A percentile compares a stretch with the other conserved stretches of the same genome.
Evolutionary conservation across 495 filamentous ascomycete species (phyloP).

Genomic region (Penicillium turbatum): DNA sequence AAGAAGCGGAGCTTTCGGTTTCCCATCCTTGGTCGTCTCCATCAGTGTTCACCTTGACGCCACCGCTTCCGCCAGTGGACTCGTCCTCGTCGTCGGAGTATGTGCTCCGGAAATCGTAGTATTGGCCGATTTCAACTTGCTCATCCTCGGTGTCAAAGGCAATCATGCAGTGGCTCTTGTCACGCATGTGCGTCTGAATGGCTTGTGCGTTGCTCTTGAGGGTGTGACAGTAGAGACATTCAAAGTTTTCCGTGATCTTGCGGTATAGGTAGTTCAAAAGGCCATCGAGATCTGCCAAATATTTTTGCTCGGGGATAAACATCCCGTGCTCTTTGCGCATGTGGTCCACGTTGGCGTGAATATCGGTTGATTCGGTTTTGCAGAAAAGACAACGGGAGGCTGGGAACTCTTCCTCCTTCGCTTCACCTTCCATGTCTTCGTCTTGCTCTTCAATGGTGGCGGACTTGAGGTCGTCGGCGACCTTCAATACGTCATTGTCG

Average conservation of each 20-base stretch:
- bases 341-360: slow-evolving; percentile 71
- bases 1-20: slow-evolving; percentile 81
- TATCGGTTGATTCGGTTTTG: slow-evolving; percentile 67
- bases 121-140: slow-evolving; percentile 93
- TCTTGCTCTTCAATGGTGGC: slow-evolving; percentile 59
- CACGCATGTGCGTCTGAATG: slow-evolving; percentile 91
- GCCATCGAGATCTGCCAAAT: slow-evolving; percentile 74
- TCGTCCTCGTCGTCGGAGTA: slow-evolving; percentile 73
- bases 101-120: slow-evolving; percentile 93
- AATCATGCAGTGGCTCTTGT: slow-evolving; percentile 94
- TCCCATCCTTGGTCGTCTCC: slow-evolving; percentile 77
- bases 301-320: slow-evolving; percentile 88
- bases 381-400: slow-evolving; percentile 84
- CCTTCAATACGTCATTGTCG: slow-evolving; percentile 69
- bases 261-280: slow-evolving; percentile 70
- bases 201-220: slow-evolving; percentile 66
- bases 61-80: slow-evolving; percentile 31
- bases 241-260: slow-evolving; percentile 70
- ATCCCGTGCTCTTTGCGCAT: slow-evolving; percentile 93
- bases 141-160: slow-evolving; percentile 86
- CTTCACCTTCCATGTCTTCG: slow-evolving; percentile 26
- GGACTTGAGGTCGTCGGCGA: slow-evolving; percentile 73
- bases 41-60: slow-evolving; percentile 37
- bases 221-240: slow-evolving; percentile 83
- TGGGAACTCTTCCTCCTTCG: slow-evolving; percentile 33